Evolutionary conservation across 495 filamentous ascomycete species (phyloP).

Genomic region (Peziza echinospora): DNA sequence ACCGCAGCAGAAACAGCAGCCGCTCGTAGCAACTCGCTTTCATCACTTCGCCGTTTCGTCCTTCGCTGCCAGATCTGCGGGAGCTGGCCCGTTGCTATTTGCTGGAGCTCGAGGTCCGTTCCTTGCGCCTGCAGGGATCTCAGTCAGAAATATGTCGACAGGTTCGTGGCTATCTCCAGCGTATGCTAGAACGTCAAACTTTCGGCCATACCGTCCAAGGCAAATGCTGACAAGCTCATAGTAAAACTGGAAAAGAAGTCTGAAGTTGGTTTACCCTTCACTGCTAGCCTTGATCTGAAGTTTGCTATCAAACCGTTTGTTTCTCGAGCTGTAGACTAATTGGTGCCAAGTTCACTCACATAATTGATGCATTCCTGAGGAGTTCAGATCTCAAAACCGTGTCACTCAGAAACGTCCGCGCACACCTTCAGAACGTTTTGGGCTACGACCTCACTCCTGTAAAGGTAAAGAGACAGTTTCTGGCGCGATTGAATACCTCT

Average conservation of each 20-base stretch:
- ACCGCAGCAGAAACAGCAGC: too few relatives aligned
- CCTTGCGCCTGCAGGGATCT: not conserved
- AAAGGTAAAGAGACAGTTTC: conserved; percentile 38
- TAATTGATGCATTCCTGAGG: conserved; percentile 81
- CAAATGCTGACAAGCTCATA: not conserved
- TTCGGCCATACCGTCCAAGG: not conserved
- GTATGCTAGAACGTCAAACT: not conserved
- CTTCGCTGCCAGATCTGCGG: too few relatives aligned
- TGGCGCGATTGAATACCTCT: not conserved
- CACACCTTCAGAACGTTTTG: conserved; percentile 45
- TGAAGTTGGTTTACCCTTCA: too few relatives aligned
- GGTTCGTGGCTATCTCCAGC: not conserved
- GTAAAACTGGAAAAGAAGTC: not conserved
- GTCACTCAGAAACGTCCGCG: conserved; percentile 79
- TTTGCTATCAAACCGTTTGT: too few relatives aligned
- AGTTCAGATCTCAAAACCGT: conserved; percentile 70
- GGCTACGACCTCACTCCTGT: conserved; percentile 65
- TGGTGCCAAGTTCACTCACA: conserved; percentile 42
- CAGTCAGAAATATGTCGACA: not conserved
- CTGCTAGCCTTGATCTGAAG: too few relatives aligned
- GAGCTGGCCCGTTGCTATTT: too few relatives aligned
- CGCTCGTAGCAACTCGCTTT: too few relatives aligned
- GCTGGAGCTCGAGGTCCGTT: too few relatives aligned
- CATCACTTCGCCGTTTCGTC: too few relatives aligned
- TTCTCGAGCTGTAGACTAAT: not conserved